Percentiles rank a stretch among this genome's conserved stretches.
Evolutionary conservation across 1,139 yeast genomes (phyloP).

Genomic region (Ogataea hybrid): DNA sequence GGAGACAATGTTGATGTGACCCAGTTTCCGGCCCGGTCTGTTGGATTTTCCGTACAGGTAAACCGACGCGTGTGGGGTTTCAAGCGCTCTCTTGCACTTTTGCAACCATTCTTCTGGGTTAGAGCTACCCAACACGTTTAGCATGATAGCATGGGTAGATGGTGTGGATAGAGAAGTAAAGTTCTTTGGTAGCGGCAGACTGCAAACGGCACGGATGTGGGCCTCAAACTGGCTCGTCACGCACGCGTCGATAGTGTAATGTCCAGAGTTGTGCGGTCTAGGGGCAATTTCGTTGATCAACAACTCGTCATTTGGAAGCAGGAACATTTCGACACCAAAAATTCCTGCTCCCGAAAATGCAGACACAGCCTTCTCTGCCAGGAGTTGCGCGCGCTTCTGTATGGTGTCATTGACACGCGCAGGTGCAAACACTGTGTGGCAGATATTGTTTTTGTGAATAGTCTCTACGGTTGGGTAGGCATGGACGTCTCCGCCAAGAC

Average conservation of each 20-base stretch:
- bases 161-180: constrained; percentile 73
- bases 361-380: constrained; percentile 85
- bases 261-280: constrained; percentile 98
- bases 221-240: constrained; percentile 98
- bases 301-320: constrained; percentile 68
- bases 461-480: constrained; percentile 97
- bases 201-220: constrained; percentile 85
- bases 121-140: constrained; percentile 82
- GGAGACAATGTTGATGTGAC: constrained; percentile 87
- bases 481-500: constrained; percentile 75
- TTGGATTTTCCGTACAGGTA: constrained; percentile 90
- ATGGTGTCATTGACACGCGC: constrained; percentile 78
- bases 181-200: constrained; percentile 81
- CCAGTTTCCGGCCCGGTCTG: constrained; percentile 88
- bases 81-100: constrained; percentile 74
- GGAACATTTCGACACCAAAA: constrained; percentile 97
- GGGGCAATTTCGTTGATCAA: constrained; percentile 95
- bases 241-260: constrained; percentile 95
- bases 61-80: constrained; percentile 85
- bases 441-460: constrained; percentile 83
- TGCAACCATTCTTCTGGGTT: constrained; percentile 67
- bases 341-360: constrained; percentile 95
- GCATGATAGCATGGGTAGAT: constrained; percentile 83
- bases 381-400: constrained; percentile 66
- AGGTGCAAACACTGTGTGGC: constrained; percentile 94